A percentile compares a stretch with the other conserved stretches of the same genome.
phyloP scores from a whole-genome alignment of 805 yeast species.

The Hanseniaspora nectarophila region DNA sequence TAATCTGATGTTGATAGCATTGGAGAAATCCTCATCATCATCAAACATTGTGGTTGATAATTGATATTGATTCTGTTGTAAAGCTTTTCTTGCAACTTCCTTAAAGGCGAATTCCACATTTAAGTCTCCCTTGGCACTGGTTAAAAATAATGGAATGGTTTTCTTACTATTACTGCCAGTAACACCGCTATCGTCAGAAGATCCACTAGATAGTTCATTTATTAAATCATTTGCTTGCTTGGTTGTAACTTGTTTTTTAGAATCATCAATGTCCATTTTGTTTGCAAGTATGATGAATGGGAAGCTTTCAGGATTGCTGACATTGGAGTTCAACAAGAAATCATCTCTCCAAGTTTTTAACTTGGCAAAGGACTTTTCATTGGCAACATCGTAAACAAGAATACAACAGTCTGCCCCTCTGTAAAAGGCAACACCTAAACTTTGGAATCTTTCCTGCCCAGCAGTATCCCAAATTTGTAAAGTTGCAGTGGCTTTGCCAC shows the following conservation, averaged over 20 bases:
- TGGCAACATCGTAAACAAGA: constrained; percentile 88
- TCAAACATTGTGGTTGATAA: constrained; percentile 70
- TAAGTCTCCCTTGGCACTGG: constrained; percentile 94
- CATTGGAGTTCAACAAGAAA: constrained; percentile 84
- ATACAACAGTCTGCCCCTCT: constrained; percentile 98
- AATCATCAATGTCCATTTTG: constrained; percentile 87
- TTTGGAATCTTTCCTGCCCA: constrained; percentile 95
- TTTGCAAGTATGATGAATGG: constrained; percentile 93
- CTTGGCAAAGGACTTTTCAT: constrained; percentile 82
- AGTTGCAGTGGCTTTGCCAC: constrained; percentile 28
- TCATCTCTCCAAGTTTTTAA: constrained; percentile 91
- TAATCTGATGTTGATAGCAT: constrained; percentile 87
- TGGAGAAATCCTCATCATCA: constrained; percentile 88
- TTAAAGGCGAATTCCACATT: constrained; percentile 94
- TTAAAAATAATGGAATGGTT: constrained; percentile 84
- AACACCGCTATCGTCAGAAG: background rate
- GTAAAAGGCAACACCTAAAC: constrained; percentile 91
- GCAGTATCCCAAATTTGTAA: constrained; percentile 96
- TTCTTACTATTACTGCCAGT: background rate
- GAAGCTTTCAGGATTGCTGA: constrained; percentile 84
- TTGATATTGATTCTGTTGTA: constrained; percentile 64
- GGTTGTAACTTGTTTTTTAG: constrained; percentile 57
- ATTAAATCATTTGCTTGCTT: constrained; percentile 54
- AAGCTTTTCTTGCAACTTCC: constrained; percentile 86
- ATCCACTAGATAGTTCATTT: constrained; percentile 39